Percentiles rank a stretch among this genome's conserved stretches.
phyloP scores from a whole-genome alignment of 805 yeast genomes.

The Candida boidinii region DNA sequence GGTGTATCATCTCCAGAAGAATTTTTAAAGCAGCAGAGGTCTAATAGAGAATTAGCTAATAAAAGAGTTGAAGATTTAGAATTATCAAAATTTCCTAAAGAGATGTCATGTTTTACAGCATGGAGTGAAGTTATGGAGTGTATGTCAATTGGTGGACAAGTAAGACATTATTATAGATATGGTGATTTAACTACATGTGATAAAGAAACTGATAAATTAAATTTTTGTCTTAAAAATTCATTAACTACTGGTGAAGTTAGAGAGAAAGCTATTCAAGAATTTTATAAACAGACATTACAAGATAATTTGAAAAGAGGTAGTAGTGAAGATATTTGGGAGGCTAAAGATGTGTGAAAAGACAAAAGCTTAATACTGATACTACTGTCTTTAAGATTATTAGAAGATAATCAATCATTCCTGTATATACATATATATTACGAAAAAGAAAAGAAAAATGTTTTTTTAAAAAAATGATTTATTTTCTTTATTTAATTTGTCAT shows the following conservation, averaged over 20 bases:
- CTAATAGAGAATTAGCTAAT: conserved; percentile 19
- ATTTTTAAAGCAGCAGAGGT: conserved; percentile 1
- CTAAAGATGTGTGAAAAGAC: no score
- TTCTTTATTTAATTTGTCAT: no score
- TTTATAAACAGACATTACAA: conserved; percentile 55
- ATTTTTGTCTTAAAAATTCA: conserved; percentile 63
- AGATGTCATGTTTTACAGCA: conserved; percentile 68
- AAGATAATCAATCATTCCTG: no score
- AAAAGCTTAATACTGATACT: no score
- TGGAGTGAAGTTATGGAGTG: conserved; percentile 82
- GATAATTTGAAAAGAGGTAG: conserved; percentile 60
- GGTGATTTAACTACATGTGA: conserved; percentile 72
- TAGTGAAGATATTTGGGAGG: conserved; percentile 81
- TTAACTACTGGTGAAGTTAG: conserved; percentile 47
- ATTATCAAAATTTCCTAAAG: conserved; percentile 23
- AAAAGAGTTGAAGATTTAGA: conserved; percentile 18
- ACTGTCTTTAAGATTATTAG: no score
- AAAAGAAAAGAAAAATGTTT: no score
- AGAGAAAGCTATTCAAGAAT: conserved; percentile 49
- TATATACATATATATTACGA: no score
- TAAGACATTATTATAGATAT: conserved; percentile 73
- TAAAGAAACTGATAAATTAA: conserved; percentile 61
- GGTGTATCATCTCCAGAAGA: conserved; percentile 6
- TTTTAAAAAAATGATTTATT: no score
- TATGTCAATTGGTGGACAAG: conserved; percentile 86